Percentiles rank a stretch among this genome's conserved stretches.
Evolutionary conservation across 768 basidiomycete species (phyloP).

Genomic region (Boletus eberwhitei): DNA sequence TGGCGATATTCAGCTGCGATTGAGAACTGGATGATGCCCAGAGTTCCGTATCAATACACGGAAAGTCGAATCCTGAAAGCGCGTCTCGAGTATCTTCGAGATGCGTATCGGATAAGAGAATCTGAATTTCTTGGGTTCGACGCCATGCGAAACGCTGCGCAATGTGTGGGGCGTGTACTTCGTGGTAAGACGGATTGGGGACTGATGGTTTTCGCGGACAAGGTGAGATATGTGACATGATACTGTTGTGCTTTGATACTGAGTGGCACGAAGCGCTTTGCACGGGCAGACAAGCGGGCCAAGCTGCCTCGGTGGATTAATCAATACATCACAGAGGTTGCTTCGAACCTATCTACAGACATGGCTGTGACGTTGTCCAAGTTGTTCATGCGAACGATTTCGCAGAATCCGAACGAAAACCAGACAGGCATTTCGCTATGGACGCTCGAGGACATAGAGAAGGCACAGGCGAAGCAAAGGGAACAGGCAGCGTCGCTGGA

Average conservation of each 20-base stretch:
- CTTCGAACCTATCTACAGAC: constrained; percentile 96
- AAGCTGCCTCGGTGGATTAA: constrained; percentile 99
- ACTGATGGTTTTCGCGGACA: constrained; percentile 98
- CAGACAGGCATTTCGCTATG: constrained; percentile 93
- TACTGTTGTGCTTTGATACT: neutral
- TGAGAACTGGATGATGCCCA: constrained; percentile 28
- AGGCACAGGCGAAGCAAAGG: constrained; percentile 78
- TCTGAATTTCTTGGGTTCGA: constrained; percentile 99
- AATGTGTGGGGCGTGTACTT: constrained; percentile 96
- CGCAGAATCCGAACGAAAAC: constrained; percentile 95
- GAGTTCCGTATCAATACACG: constrained; percentile 96
- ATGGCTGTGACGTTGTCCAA: constrained; percentile 95
- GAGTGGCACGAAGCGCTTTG: constrained; percentile 65
- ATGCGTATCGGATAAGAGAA: constrained; percentile 96
- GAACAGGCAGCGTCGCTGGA: constrained; percentile 54
- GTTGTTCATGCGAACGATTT: constrained; percentile 97
- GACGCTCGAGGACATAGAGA: constrained; percentile 89
- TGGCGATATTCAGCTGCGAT: neutral
- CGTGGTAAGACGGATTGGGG: constrained; percentile 99
- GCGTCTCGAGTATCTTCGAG: constrained; percentile 94
- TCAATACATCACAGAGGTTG: constrained; percentile 98
- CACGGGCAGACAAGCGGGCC: constrained; percentile 87
- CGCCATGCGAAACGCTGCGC: constrained; percentile 98
- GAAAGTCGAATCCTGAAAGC: constrained; percentile 97
- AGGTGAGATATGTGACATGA: constrained; percentile 48